These are phyloP conservation scores for Pseudogymnoascus sp. DNA, from an alignment of 2,329 filamentous ascomycete species.

Conservation along the genomic window DNA sequence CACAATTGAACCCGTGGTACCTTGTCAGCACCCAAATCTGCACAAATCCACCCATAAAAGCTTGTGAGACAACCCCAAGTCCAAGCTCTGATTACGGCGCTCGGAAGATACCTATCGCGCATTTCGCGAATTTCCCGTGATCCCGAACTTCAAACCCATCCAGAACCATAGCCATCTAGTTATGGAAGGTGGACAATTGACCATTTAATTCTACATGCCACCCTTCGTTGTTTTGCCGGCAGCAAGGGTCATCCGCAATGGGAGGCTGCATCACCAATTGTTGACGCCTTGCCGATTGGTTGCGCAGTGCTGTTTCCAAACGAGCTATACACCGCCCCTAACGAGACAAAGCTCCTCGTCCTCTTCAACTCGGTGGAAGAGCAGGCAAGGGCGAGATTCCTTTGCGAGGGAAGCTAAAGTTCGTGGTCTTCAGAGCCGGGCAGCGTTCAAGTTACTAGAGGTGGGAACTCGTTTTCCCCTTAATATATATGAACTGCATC, in stretches of 20 bases:
- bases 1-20: neutral
- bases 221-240: neutral
- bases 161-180: neutral
- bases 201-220: slow-evolving; percentile 8
- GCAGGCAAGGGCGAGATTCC: slow-evolving; percentile 63
- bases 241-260: slow-evolving; percentile 6
- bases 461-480: slow-evolving; percentile 33
- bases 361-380: slow-evolving; percentile 74
- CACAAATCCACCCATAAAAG: slow-evolving; percentile 5
- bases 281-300: neutral
- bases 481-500: neutral
- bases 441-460: slow-evolving; percentile 88
- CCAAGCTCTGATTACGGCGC: neutral
- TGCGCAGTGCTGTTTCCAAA: neutral
- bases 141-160: neutral
- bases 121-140: slow-evolving; percentile 3
- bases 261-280: neutral
- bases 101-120: neutral
- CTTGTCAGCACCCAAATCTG: neutral
- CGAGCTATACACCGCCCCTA: neutral
- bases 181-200: slow-evolving; percentile 1
- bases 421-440: slow-evolving; percentile 75
- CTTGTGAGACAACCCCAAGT: neutral
- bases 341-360: slow-evolving; percentile 23
- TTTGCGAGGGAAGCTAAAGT: slow-evolving; percentile 70